Base-by-base conservation (phyloP, 306 rosid species). In the Clitoria ternatea region DNA sequence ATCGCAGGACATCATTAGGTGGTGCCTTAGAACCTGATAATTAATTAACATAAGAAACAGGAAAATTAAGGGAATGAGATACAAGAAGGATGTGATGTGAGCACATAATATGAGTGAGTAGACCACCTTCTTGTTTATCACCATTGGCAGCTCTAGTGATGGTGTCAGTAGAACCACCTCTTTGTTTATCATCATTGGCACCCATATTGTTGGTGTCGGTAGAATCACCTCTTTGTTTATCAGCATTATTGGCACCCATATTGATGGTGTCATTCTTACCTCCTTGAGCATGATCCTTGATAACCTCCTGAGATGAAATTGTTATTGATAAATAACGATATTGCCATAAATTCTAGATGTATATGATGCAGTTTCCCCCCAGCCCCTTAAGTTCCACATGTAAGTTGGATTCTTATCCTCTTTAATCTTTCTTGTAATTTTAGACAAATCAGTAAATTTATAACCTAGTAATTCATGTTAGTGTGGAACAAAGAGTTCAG, bases 271-370 rank as follows among this genome's bases (percentile, higher is more conserved):
- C 80, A 80, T 83, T 81, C 77, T 78, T 73, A 54, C 81, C 77
- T 72, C 61, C 78, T 59, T 5, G 76, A 76, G 80, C 33, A 77
- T 82, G 47, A 50, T 70, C 82, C 68, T 79, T 70, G 73, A 85
- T 72, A 48, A 82, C 79, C 79, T 89, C 92, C 98, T 90, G 86
- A 49, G 69, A 82, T 23, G 67, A 70, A 76, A 61, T 80, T 53
- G 79, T 50, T 36, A 76, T 61, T 62, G 73, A 61, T 57, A 45
- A 72, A 63, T 32, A 81, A 39, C 66, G 76, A 30, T 57, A 49
- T 49, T 42, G 77, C 61, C 70, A 20, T 5, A 47, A 32, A 72
- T 53, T 74, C 27, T 27, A 48, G 63, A 68, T 42, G 48, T 61
- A 29, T 26, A 48, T 23, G 47, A 65, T 55, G 55, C 37, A 57